Base-by-base conservation (phyloP, 345 rosid species). In the Brassica rapa region DNA sequence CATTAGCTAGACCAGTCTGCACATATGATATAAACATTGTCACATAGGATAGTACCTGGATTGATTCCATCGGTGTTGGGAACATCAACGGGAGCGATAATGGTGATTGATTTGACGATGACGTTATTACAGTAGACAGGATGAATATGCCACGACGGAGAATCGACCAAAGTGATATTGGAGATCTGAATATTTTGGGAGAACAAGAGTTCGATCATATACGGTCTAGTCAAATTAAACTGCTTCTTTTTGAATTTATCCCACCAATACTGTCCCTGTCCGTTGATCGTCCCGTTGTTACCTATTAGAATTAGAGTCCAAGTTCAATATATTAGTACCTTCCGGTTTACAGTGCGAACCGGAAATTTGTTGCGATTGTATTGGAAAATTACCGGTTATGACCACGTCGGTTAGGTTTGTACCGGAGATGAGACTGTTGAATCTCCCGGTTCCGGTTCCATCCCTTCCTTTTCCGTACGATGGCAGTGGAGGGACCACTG, bases 41-140 rank as follows among this genome's bases (percentile, higher is more conserved):
- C 37, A 74, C 46, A 11, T 53, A 53, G 2, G 51, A 68, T 0
- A 5, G 10, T 65, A 93, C 95, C 93, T 73, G 97, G 98, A 77
- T 90, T 64, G n/a, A 94, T 88, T 51, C 98, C 97, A 80, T 92
- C 98, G 1, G 97, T 90, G 43, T 92, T 94, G 1, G 96, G 96
- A 15, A 85, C 83, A n/a, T 76, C 81, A 29, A 89, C 76, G 5
- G 98, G 97, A 9, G 96, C 93, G 14, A 87, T 66, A 67, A 92
- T 56, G 0, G 93, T 92, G 41, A 92, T 61, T 51, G 85, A 77
- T 78, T 82, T 87, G 70, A 89, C 33, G 8, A 88, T n/a, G 33
- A 94, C 62, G 65, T 87, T 71, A 80, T 88, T 86, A 82, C 87
- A 71, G 53, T 93, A 93, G 3, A 83, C 62, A 2, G 96, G 98